Percentiles rank a stretch among this genome's conserved stretches.
Conservation (phyloP, 345 rosid genomes). For the Lenwebbia sp. region DNA sequence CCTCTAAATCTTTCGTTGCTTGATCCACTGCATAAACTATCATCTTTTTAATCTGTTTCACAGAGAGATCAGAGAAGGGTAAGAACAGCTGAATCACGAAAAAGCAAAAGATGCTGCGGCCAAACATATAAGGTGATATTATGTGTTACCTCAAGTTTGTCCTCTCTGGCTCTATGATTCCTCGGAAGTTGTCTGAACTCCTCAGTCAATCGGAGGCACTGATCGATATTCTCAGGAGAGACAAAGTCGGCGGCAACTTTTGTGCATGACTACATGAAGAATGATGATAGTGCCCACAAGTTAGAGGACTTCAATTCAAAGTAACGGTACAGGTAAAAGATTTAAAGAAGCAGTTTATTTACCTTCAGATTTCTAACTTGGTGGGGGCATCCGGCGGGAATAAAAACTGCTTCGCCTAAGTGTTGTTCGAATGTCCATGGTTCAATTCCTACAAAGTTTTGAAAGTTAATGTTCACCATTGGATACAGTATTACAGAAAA, state of each 20-base stretch:
- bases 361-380: constrained; percentile 97
- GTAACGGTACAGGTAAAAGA: not conserved
- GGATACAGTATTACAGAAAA: not conserved
- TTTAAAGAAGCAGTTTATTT: not conserved
- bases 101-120: not conserved
- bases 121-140: not conserved
- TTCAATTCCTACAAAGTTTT: constrained; percentile 43
- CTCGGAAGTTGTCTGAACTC: constrained; percentile 83
- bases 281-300: not conserved
- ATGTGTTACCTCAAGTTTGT: constrained; percentile 72
- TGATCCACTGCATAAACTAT: constrained; percentile 43
- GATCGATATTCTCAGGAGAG: constrained; percentile 68
- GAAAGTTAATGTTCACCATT: not conserved
- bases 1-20: constrained; percentile 9
- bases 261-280: constrained; percentile 57
- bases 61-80: not conserved
- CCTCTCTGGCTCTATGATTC: constrained; percentile 80
- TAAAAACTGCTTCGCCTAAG: constrained; percentile 85
- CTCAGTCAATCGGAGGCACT: constrained; percentile 70
- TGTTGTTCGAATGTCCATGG: constrained; percentile 88
- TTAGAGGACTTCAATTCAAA: not conserved
- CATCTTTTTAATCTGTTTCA: constrained; percentile 75
- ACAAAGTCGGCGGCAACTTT: constrained; percentile 92
- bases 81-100: not conserved
- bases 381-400: constrained; percentile 97